A percentile compares a stretch with the other conserved stretches of the same genome.
These are phyloP conservation scores for Solanum pinnatisectum DNA, from an alignment of 257 asterid genomes.

Conservation along the genomic window DNA sequence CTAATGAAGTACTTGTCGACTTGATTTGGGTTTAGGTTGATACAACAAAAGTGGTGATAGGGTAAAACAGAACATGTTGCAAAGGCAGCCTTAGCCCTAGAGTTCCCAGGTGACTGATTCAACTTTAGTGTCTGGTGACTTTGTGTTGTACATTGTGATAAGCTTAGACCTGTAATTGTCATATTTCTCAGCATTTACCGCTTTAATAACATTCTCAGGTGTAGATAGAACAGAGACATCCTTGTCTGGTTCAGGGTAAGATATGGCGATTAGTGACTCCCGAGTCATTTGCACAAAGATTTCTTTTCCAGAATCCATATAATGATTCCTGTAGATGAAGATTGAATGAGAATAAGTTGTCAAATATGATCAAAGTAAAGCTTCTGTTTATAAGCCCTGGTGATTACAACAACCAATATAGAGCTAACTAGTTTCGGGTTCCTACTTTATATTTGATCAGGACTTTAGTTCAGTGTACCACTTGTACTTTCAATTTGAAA, in stretches of 20 bases:
- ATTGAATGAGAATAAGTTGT: background rate
- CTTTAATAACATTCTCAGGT: too few relatives aligned
- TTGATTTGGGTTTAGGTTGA: background rate
- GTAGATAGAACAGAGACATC: background rate
- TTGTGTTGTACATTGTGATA: background rate
- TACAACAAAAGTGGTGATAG: background rate
- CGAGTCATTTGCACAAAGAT: background rate
- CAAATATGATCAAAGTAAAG: background rate
- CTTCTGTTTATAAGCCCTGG: background rate
- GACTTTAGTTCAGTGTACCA: background rate
- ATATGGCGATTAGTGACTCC: background rate
- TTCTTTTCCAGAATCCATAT: background rate
- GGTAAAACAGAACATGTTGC: background rate
- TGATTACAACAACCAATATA: background rate
- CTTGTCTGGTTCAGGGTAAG: background rate
- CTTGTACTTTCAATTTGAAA: background rate
- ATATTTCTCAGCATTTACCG: too few relatives aligned
- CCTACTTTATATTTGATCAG: background rate
- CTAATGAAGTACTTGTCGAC: background rate
- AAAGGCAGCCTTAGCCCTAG: background rate
- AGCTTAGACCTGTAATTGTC: slow-evolving; percentile 5
- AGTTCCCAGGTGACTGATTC: background rate
- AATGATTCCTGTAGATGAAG: background rate
- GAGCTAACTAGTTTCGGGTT: background rate
- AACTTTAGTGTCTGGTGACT: background rate